phyloP scores from a whole-genome alignment of 345 rosid genomes.

The Melaleuca quinquenervia region DNA sequence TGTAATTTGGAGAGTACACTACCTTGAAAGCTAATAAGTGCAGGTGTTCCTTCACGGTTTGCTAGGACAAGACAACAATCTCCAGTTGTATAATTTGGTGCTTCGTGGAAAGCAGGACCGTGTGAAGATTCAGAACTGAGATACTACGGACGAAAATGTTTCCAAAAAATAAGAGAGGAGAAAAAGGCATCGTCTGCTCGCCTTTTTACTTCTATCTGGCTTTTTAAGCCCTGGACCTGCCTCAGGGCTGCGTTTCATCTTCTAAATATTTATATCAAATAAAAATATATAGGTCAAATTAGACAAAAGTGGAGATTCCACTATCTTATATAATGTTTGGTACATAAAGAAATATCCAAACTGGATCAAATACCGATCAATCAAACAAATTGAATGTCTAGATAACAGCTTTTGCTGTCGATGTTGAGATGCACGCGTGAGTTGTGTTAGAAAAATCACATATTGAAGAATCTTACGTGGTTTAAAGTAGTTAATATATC shows the following conservation, averaged over 20 bases:
- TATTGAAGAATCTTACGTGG: too few relatives aligned
- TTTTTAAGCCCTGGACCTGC: background rate
- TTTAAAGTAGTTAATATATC: too few relatives aligned
- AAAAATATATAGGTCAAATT: background rate
- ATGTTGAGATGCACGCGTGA: too few relatives aligned
- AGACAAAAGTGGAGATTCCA: background rate
- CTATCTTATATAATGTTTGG: background rate
- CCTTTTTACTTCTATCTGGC: background rate
- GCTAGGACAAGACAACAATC: background rate
- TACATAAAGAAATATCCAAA: background rate
- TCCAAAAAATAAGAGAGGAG: background rate
- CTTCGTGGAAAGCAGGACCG: background rate
- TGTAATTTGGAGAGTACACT: background rate
- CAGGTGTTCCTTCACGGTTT: background rate
- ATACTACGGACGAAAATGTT: background rate
- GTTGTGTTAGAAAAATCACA: too few relatives aligned
- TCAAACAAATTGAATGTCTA: too few relatives aligned
- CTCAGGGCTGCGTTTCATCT: fast-evolving
- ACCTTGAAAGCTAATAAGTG: background rate
- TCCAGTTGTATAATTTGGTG: background rate
- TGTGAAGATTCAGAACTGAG: background rate
- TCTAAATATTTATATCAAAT: background rate
- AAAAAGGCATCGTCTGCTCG: background rate
- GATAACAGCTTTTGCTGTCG: fast-evolving
- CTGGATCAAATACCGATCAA: background rate